A percentile compares a stretch with the other conserved stretches of the same genome.
These are phyloP conservation scores for Lithospermum erythrorhizon DNA, from an alignment of 257 asterid species.

Conservation along the genomic window DNA sequence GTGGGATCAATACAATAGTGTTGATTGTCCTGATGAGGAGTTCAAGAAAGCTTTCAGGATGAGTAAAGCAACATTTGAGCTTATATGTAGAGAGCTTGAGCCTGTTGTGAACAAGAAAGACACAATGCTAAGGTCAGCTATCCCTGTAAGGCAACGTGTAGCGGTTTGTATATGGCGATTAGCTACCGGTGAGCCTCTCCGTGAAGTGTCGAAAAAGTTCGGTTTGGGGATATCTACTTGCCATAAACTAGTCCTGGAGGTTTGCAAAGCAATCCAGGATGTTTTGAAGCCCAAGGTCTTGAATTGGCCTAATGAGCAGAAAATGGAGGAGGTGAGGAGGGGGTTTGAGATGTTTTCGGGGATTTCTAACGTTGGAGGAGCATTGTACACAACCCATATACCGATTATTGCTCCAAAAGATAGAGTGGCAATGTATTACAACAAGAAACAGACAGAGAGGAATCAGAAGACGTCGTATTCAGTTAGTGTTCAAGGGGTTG, in stretches of 20 bases:
- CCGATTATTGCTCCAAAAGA: constrained; percentile 73
- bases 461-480: constrained; percentile 71
- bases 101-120: constrained; percentile 56
- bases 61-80: constrained; percentile 58
- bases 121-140: constrained; percentile 79
- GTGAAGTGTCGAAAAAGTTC: constrained; percentile 69
- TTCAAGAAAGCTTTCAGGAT: constrained; percentile 55
- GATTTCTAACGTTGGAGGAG: constrained; percentile 46
- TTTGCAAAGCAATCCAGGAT: constrained; percentile 51
- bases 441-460: constrained; percentile 70
- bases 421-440: constrained; percentile 44
- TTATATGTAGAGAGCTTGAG: constrained; percentile 60
- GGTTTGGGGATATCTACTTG: constrained; percentile 91
- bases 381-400: constrained; percentile 64
- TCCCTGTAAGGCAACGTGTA: constrained; percentile 82
- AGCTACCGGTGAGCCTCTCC: constrained; percentile 88
- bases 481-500: constrained; percentile 75
- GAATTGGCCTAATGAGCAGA: constrained; percentile 59
- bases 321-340: constrained; percentile 20
- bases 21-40: constrained; percentile 62
- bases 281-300: constrained; percentile 63
- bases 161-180: constrained; percentile 83
- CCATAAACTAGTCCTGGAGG: constrained; percentile 78
- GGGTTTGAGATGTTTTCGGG: constrained; percentile 37
- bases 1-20: constrained; percentile 69